Conservation (phyloP, 805 yeast species). For the Candida nitratophila region DNA sequence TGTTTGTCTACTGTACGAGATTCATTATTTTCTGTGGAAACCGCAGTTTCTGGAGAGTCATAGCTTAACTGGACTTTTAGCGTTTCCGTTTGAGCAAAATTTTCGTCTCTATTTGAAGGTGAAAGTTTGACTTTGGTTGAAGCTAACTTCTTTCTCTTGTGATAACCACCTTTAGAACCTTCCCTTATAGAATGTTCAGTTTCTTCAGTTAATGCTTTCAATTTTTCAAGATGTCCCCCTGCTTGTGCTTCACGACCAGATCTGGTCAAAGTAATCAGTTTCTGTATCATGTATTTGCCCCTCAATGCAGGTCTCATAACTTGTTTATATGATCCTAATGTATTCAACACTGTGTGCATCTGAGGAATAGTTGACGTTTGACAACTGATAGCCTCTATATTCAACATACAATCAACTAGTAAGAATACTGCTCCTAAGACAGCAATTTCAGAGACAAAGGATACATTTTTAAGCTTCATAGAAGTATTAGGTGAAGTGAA, state of each 20-base stretch:
- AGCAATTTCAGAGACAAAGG: constrained; percentile 17
- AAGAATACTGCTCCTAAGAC: constrained; percentile 21
- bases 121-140: too few species aligned
- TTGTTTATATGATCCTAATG: constrained; percentile 16
- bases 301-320: constrained; percentile 23
- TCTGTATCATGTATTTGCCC: constrained; percentile 18
- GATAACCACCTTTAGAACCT: background rate
- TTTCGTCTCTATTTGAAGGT: too few species aligned
- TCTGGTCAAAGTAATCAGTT: background rate
- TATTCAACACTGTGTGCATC: constrained; percentile 11
- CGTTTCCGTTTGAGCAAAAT: too few species aligned
- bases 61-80: too few species aligned
- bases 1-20: too few species aligned
- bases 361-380: constrained; percentile 10
- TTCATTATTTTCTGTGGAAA: too few species aligned
- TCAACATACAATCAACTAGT: constrained; percentile 21
- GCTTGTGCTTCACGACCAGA: background rate
- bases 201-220: background rate
- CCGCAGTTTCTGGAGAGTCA: too few species aligned
- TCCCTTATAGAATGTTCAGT: background rate
- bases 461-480: constrained; percentile 12
- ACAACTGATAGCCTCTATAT: constrained; percentile 11
- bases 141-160: too few species aligned
- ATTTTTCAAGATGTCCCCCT: background rate
- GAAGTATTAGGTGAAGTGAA: constrained; percentile 14